These are phyloP conservation scores for Heliosperma pusillum DNA, from an alignment of 148 eudicot genomes.

Conservation along the genomic window DNA sequence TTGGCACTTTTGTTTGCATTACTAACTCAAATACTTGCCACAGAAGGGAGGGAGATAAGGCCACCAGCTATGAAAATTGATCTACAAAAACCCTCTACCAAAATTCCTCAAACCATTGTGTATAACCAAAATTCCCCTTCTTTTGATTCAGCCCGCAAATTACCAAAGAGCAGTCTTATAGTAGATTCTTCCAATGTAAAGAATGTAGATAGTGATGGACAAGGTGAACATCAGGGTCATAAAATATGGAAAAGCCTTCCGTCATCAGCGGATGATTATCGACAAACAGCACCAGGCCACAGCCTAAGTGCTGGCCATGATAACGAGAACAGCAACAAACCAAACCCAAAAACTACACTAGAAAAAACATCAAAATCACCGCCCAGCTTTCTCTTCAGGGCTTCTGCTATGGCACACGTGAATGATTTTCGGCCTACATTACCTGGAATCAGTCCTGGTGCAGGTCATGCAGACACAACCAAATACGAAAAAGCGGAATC, in stretches of 20 bases:
- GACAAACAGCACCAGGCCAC: conserved; percentile 3
- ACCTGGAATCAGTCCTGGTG: conserved; percentile 21
- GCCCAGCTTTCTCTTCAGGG: conserved; percentile 13
- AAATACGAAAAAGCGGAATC: neutral
- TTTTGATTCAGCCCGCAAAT: too few relatives aligned
- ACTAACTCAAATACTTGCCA: conserved; percentile 20
- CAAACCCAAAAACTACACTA: conserved; percentile 10
- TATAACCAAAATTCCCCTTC: too few relatives aligned
- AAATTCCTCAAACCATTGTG: neutral
- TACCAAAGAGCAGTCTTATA: conserved; percentile 3
- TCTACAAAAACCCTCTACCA: too few relatives aligned
- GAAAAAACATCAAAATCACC: conserved; percentile 4
- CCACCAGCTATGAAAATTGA: conserved; percentile 6
- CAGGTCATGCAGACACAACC: conserved; percentile 14
- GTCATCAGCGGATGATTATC: conserved; percentile 8
- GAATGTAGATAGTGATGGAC: neutral
- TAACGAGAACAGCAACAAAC: neutral
- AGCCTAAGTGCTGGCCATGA: conserved; percentile 13
- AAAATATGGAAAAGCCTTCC: too few relatives aligned
- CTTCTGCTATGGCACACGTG: conserved; percentile 1
- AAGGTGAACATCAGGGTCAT: too few relatives aligned
- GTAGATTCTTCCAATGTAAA: conserved; percentile 1
- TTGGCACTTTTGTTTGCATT: conserved; percentile 10
- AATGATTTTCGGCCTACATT: conserved; percentile 13
- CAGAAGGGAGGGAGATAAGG: conserved; percentile 28